phyloP scores from a whole-genome alignment of 78 protist genomes.

The Dictyostelium purpureum region DNA sequence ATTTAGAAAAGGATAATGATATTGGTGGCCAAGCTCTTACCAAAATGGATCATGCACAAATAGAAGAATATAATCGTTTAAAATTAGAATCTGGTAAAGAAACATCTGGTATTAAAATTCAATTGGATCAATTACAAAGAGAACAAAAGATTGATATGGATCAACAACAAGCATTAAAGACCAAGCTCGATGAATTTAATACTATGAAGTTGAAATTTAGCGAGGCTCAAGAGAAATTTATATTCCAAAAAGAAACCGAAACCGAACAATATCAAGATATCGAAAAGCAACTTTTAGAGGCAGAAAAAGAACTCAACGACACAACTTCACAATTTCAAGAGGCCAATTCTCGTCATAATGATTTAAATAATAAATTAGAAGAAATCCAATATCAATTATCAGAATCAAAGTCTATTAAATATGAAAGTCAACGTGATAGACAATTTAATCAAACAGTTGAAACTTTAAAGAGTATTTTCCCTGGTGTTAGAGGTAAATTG shows the following conservation, averaged over 20 bases:
- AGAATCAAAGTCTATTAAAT: conserved; percentile 48
- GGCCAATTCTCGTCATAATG: not conserved
- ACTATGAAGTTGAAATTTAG: conserved; percentile 28
- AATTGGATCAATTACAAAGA: not conserved
- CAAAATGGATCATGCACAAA: conserved; percentile 3
- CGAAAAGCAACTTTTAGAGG: not conserved
- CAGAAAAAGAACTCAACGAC: not conserved
- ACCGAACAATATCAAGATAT: not conserved
- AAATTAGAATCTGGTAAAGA: conserved; percentile 51
- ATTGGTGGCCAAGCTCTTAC: not conserved
- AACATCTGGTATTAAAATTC: not conserved
- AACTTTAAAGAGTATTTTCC: conserved; percentile 74
- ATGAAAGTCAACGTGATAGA: conserved; percentile 58
- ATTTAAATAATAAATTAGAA: conserved; percentile 38
- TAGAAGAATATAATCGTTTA: conserved; percentile 39
- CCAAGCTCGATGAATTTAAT: not conserved
- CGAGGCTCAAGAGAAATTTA: not conserved
- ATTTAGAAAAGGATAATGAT: not conserved
- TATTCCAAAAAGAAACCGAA: not conserved
- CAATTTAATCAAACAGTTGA: conserved; percentile 53
- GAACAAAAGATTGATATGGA: conserved; percentile 18
- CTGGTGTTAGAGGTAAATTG: conserved; percentile 93
- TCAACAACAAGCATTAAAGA: not conserved
- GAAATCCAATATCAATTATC: conserved; percentile 33
- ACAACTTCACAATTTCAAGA: not conserved